Base-by-base conservation (phyloP, 2,329 filamentous ascomycete genomes). In the Falciphora oryzae region DNA sequence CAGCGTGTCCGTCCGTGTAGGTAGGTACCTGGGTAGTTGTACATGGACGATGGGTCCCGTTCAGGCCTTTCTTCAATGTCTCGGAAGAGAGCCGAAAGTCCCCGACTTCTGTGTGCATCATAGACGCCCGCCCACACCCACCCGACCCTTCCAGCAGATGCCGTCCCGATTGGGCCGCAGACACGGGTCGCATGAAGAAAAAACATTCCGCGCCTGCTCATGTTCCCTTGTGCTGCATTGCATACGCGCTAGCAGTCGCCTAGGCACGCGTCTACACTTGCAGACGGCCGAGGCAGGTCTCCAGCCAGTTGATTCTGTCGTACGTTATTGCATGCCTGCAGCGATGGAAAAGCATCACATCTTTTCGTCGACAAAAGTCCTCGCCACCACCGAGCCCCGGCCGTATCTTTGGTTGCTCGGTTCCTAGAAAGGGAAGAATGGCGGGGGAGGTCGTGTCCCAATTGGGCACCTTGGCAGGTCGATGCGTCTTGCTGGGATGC, bases 21-120 rank as follows among this genome's bases (percentile, higher is more conserved):
- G 14, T 29, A 14, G 7, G 18, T n/a, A n/a, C n/a, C n/a, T n/a
- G n/a, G n/a, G n/a, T n/a, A n/a, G n/a, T n/a, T n/a, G 53, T n/a
- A n/a, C 25, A n/a, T 57, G 53, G 18, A 57, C 53, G 6, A 57
- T n/a, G 53, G 18, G n/a, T 22, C 27, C 32, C 32, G 22, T 18
- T 8, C n/a, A 22, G 44, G 8, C 22, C 10, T n/a, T 10, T 53
- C 44, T 53, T 25, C 44, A 22, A 16, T 22, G 4, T 25, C 31
- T 60, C 58, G 58, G 58, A 60, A 60, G 58, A 18, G 22, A 60
- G 14, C 58, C 58, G 58, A 60, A 60, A 35, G 58, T 22, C 22
- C 22, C 58, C 31, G 58, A 35, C 58, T 25, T 16, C 31, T 60
- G 31, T 16, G 38, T 6, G 29, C 29, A 6, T n/a, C n/a, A n/a